phyloP scores from a whole-genome alignment of 805 yeast species.

The Candida vaughaniae region DNA sequence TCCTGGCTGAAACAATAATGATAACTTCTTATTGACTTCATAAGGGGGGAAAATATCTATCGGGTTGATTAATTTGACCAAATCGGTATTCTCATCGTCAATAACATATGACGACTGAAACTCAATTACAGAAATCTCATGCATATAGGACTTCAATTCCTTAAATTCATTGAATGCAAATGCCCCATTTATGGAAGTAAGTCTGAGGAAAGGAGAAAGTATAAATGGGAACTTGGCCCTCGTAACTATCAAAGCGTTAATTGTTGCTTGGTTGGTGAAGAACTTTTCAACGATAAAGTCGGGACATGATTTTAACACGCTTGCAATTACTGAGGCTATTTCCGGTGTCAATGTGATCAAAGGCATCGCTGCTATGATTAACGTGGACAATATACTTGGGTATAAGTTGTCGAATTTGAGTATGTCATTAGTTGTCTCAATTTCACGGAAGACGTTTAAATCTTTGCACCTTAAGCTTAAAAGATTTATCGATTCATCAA shows the following conservation, averaged over 20 bases:
- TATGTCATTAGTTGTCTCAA: constrained; percentile 40
- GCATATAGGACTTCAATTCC: constrained; percentile 62
- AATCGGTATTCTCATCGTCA: constrained; percentile 53
- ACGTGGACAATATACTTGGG: constrained; percentile 47
- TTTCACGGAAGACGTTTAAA: constrained; percentile 45
- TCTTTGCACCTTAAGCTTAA: constrained; percentile 41
- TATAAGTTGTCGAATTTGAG: constrained; percentile 52
- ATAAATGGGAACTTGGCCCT: constrained; percentile 75
- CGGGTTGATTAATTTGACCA: constrained; percentile 48
- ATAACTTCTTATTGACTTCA: constrained; percentile 46
- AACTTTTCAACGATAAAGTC: constrained; percentile 43
- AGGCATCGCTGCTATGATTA: constrained; percentile 48
- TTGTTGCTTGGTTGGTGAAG: constrained; percentile 45
- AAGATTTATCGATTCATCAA: constrained; percentile 22
- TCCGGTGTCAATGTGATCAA: constrained; percentile 47
- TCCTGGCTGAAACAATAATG: constrained; percentile 43
- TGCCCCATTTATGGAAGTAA: constrained; percentile 61
- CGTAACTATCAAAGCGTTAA: constrained; percentile 49
- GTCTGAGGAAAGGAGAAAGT: constrained; percentile 57
- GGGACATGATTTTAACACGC: constrained; percentile 45
- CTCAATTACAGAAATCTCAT: constrained; percentile 37
- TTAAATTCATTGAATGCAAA: constrained; percentile 65
- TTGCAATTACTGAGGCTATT: constrained; percentile 41
- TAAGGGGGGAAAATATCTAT: constrained; percentile 58
- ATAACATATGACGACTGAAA: constrained; percentile 42